These are phyloP conservation scores for Sphenostylis stenocarpa DNA, from an alignment of 306 rosid species.

Conservation along the genomic window DNA sequence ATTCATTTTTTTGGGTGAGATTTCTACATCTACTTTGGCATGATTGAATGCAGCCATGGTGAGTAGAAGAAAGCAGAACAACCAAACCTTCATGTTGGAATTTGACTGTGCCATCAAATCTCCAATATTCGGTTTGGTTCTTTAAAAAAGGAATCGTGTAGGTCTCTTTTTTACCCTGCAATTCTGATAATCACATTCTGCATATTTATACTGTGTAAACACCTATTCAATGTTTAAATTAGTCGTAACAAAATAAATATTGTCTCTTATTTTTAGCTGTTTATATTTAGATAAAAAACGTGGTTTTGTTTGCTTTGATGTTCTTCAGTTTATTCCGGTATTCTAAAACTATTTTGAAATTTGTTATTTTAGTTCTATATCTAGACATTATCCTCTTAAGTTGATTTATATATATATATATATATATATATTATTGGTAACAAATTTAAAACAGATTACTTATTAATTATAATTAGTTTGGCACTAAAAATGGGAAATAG, in stretches of 20 bases:
- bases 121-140: background rate
- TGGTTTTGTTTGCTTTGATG: background rate
- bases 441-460: too few species aligned
- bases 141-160: background rate
- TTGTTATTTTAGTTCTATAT: too few species aligned
- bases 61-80: background rate
- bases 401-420: too few species aligned
- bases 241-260: background rate
- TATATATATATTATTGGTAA: too few species aligned
- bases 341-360: too few species aligned
- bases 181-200: background rate
- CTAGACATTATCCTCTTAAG: too few species aligned
- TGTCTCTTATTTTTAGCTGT: background rate
- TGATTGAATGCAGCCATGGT: background rate
- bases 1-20: background rate
- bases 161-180: background rate
- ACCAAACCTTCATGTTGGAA: constrained; percentile 1
- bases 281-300: background rate
- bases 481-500: too few species aligned
- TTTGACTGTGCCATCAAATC: background rate
- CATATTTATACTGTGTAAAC: background rate
- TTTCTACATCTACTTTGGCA: background rate
- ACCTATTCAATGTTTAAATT: background rate
- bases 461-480: too few species aligned
- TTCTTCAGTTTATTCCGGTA: too few species aligned